Conservation (phyloP, 768 basidiomycete species). For the Trametes elegans region DNA sequence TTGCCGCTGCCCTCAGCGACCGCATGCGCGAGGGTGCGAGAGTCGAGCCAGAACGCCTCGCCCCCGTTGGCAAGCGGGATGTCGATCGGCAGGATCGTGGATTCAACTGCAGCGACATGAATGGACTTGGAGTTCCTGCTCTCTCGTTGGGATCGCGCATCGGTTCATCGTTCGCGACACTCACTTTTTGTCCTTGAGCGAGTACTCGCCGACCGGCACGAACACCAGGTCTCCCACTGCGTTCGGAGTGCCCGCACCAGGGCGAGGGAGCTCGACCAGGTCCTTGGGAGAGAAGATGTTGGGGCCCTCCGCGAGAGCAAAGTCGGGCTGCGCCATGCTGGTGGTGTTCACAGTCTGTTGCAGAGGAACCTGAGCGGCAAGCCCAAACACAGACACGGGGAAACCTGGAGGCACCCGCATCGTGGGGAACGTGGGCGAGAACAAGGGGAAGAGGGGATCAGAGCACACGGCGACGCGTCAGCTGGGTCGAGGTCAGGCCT, state of each 20-base stretch:
- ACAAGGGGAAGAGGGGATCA: background rate
- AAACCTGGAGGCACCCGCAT: slow-evolving; percentile 50
- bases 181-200: slow-evolving; percentile 72
- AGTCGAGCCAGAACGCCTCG: slow-evolving; percentile 76
- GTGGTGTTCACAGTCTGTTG: slow-evolving; percentile 21
- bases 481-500: background rate
- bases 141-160: background rate
- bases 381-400: slow-evolving; percentile 47
- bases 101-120: slow-evolving; percentile 57
- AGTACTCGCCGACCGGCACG: slow-evolving; percentile 64
- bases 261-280: slow-evolving; percentile 66
- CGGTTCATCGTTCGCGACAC: slow-evolving; percentile 22
- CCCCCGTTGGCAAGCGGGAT: slow-evolving; percentile 67
- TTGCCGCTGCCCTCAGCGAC: slow-evolving; percentile 51
- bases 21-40: slow-evolving; percentile 67
- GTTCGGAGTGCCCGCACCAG: slow-evolving; percentile 67
- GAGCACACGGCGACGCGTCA: slow-evolving; percentile 8
- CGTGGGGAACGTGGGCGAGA: slow-evolving; percentile 19
- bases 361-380: slow-evolving; percentile 55
- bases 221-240: slow-evolving; percentile 65
- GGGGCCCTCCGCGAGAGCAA: slow-evolving; percentile 55
- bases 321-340: slow-evolving; percentile 34
- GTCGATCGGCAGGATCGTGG: slow-evolving; percentile 46
- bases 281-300: slow-evolving; percentile 71
- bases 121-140: slow-evolving; percentile 70